Evolutionary conservation across 768 basidiomycete species (phyloP).

Genomic region (Agrocybe praecox): DNA sequence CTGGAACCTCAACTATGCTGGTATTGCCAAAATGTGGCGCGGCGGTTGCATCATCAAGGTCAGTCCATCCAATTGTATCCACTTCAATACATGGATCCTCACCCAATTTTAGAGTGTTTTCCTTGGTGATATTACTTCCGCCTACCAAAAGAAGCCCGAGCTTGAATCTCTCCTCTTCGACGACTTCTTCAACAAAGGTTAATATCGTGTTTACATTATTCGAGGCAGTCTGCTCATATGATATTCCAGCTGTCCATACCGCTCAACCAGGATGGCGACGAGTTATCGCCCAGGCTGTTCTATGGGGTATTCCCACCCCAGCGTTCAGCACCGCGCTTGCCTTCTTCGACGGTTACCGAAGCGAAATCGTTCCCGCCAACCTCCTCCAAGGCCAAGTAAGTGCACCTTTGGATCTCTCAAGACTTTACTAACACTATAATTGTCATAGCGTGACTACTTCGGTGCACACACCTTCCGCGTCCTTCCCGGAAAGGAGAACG

Average conservation of each 20-base stretch:
- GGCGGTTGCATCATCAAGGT: slow-evolving; percentile 99
- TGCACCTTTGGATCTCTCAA: not conserved
- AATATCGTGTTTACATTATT: not conserved
- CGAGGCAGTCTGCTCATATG: slow-evolving; percentile 1
- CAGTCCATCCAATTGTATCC: not conserved
- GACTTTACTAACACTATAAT: not conserved
- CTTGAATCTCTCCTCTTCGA: slow-evolving; percentile 95
- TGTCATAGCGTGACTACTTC: slow-evolving; percentile 89
- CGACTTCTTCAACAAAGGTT: slow-evolving; percentile 96
- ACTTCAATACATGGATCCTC: not conserved
- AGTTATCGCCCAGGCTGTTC: slow-evolving; percentile 91
- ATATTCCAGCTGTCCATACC: slow-evolving; percentile 72
- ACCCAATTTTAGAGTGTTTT: slow-evolving; percentile 67
- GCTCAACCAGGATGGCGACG: slow-evolving; percentile 99
- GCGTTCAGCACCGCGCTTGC: slow-evolving; percentile 98
- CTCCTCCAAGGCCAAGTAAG: slow-evolving; percentile 89
- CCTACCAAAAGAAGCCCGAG: slow-evolving; percentile 82
- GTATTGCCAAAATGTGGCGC: slow-evolving; percentile 99
- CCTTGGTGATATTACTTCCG: slow-evolving; percentile 88
- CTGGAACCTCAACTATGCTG: slow-evolving; percentile 97
- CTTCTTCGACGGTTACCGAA: slow-evolving; percentile 99
- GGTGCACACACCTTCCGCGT: slow-evolving; percentile 99
- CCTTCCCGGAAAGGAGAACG: slow-evolving; percentile 88
- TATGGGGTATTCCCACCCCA: slow-evolving; percentile 97
- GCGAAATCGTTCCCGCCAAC: slow-evolving; percentile 92